These are phyloP conservation scores for Xylariaceae sp. DNA, from an alignment of 2,329 filamentous ascomycete species.

Conservation along the genomic window DNA sequence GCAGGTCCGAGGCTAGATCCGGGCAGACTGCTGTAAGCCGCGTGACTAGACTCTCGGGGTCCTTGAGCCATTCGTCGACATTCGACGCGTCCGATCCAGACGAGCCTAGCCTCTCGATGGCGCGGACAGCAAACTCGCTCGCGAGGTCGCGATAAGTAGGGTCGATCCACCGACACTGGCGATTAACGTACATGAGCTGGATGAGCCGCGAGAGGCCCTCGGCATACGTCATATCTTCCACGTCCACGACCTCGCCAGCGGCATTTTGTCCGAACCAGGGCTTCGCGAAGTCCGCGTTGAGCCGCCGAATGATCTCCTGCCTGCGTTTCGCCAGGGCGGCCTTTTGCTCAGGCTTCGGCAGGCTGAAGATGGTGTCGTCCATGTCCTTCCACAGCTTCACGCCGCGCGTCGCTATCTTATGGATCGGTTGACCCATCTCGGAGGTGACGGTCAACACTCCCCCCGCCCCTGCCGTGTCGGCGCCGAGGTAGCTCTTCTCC, in stretches of 20 bases:
- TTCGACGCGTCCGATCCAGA: constrained; percentile 72
- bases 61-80: constrained; percentile 75
- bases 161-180: constrained; percentile 88
- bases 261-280: constrained; percentile 91
- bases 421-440: constrained; percentile 98
- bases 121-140: constrained; percentile 89
- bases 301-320: constrained; percentile 86
- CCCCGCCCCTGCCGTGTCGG: constrained; percentile 74
- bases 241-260: constrained; percentile 71
- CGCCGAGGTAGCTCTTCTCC: constrained; percentile 83
- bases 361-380: constrained; percentile 94
- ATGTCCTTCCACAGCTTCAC: constrained; percentile 97
- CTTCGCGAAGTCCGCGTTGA: constrained; percentile 95
- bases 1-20: constrained; percentile 79
- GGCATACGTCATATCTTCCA: constrained; percentile 93
- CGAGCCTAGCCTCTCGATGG: constrained; percentile 92
- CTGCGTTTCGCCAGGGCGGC: constrained; percentile 82
- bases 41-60: constrained; percentile 72
- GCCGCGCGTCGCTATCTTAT: constrained; percentile 95
- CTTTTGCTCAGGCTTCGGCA: constrained; percentile 90
- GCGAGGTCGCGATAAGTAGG: constrained; percentile 74
- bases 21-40: constrained; percentile 77
- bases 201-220: constrained; percentile 83
- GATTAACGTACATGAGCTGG: constrained; percentile 84
- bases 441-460: constrained; percentile 95